Evolutionary conservation across 2,329 filamentous ascomycete genomes (phyloP), one percentile per base, ranked within the genome.

Genomic region (Penicillium sp.): DNA sequence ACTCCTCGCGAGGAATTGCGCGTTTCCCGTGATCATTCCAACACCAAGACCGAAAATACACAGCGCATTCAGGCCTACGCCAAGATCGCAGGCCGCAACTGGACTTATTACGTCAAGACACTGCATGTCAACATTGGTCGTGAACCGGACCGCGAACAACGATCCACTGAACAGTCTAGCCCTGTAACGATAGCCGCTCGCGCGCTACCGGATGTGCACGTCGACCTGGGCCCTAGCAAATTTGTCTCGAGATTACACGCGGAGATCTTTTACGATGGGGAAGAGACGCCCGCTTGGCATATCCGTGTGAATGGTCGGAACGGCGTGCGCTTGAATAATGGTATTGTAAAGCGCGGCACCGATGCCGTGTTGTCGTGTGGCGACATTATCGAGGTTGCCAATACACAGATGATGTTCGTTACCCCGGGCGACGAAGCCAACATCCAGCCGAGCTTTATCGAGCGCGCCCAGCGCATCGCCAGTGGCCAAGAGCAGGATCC

Each of bases 361-460:
- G 81, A 84, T 34, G 82, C 85, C 32, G 77, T 84, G 29, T 81
- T 99, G 24, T 84, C 85, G 40, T 96, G 92, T 65, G 94, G 94
- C 54, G 88, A 93, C 70, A 90, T 97, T 41, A 87, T 99, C 54
- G 92, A 96, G 68, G 90, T 97, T 67, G 89, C 88, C 64, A 90
- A 90, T 49, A 89, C 94, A 1, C 93, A 99, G 77, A 99, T 99
- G 94, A 93, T 97, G 81, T 99, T 99, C 73, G 90, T 97, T 45
- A 84, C 96, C n/a, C 93, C 94, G 0, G 85, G 85, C 22, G 87
- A 89, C 52, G 83, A 84, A 22, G 80, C 92, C 24, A 80, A 83
- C 44, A 86, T 95, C 56, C 84, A 89, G 67, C 81, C 81, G 21
- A 83, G 77, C 65, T 92, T 88, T 67, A 81, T 89, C 14, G 83